Evolutionary conservation across 2,329 filamentous ascomycete genomes (phyloP), one percentile per base, ranked within the genome.

Genomic region (Ceratocystis cubensis): DNA sequence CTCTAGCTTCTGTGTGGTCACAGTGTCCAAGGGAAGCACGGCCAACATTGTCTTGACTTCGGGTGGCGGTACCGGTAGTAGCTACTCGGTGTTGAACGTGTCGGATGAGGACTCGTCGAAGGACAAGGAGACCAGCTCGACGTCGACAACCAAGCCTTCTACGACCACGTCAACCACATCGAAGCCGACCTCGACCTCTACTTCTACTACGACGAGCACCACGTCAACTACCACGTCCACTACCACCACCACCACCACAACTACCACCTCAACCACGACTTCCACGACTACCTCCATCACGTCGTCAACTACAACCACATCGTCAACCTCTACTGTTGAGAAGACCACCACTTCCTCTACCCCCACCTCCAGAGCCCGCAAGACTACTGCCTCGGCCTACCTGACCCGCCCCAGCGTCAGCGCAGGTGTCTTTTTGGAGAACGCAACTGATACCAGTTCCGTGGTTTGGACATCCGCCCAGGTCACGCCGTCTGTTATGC

Each of bases 1-100:
- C 70, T 82, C 84, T 20, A 77, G 79, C 53, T 92, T 90, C 75
- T 93, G 89, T 71, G 88, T 91, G 61, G 88, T 89, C 13, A 92
- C 88, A 15, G 85, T 91, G 17, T 79, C 85, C 56, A 82, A 82
- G 71, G 88, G 88, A 30, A 75, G 76, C 61, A 84, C 80, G 65
- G 89, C 88, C 56, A 84, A 84, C 71, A 84, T 92, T 69, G 82
- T 89, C 30, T 82, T 89, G 48, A 83, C 77, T 71, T 72, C 77
- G 15, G 78, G 81, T 68, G 78, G 78, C 50, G 78, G 77, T 3
- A 74, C 71, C 50, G 74, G 75, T n/a, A 70, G 71, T 63, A 69
- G 53, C 44, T n/a, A n/a, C 15, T 37, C 56, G 5, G 56, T 59
- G 0, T 5, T 8, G 56, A 59, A 59, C 28, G 56, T 59, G 1